Base-by-base conservation (phyloP, 2,329 filamentous ascomycete species). In the Ascochyta fabae region DNA sequence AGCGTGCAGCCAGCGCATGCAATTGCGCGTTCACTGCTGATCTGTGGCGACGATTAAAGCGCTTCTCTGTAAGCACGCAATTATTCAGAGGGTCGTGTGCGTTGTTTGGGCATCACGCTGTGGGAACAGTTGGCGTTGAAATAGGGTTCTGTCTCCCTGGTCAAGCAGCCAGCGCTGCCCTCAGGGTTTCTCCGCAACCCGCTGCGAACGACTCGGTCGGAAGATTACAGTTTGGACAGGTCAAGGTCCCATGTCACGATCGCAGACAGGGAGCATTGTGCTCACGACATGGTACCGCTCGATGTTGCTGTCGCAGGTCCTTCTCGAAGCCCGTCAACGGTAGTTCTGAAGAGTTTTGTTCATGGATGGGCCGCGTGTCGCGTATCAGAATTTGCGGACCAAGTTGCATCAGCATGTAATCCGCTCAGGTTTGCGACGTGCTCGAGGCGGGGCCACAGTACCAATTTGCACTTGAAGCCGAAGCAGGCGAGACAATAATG, bases 241-340 rank as follows among this genome's bases (percentile, higher is more conserved):
- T 65, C 68, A 71, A 72, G 70, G 68, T 70, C 69, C 72, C 72
- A 72, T 73, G 71, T 67, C 68, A 61, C 69, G 70, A 73, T 73
- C 68, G 60, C 62, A 65, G 60, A 58, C 68, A 65, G 63, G 68
- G 66, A 65, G 64, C 54, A 48, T 59, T 44, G 49, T 52, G 57
- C 43, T 50, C 54, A 59, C 61, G 53, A 60, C 64, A 65, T 63
- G 53, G 58, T 60, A 50, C 47, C 56, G 60, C 57, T 61, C 49
- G 38, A 57, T 59, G 62, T 68, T 64, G 64, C 60, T 58, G 61
- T 62, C 55, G 58, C 64, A 62, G 26, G 23, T 45, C 26, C 33
- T 72, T 71, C 66, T 70, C 62, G 67, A 70, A 72, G 58, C 48
- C 58, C 56, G 61, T 60, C 62, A 64, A 59, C 51, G 55, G 52